Conservation (phyloP, 306 rosid genomes). For the Inga oerstediana region DNA sequence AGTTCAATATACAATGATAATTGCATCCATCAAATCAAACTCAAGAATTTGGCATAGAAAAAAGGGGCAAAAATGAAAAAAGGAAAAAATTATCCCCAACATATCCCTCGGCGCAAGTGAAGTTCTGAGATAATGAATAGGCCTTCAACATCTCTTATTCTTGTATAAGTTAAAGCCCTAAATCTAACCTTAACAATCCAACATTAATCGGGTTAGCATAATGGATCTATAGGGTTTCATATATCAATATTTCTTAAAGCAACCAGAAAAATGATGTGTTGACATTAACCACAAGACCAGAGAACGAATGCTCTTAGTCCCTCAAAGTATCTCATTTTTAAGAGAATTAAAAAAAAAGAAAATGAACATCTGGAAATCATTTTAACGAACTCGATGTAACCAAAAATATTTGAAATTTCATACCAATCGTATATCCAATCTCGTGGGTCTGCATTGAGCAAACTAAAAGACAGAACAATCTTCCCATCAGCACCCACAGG, state of each 20-base stretch:
- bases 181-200: background rate
- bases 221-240: background rate
- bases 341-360: slow-evolving; percentile 16
- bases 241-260: background rate
- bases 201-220: background rate
- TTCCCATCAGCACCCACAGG: slow-evolving; percentile 95
- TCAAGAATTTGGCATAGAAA: background rate
- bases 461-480: slow-evolving; percentile 86
- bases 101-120: background rate
- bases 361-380: background rate
- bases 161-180: background rate
- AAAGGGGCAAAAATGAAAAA: background rate
- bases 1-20: background rate
- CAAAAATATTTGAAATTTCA: slow-evolving; percentile 14
- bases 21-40: slow-evolving; percentile 5
- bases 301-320: background rate
- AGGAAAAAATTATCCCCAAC: background rate
- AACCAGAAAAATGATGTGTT: background rate
- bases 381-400: slow-evolving; percentile 8
- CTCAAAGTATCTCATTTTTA: background rate
- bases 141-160: background rate
- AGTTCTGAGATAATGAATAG: background rate
- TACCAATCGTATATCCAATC: slow-evolving; percentile 93
- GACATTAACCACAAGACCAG: background rate
- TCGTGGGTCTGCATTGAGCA: slow-evolving; percentile 83